Evolutionary conservation across 106 monocot species (phyloP).

Genomic region (Allium cepa): DNA sequence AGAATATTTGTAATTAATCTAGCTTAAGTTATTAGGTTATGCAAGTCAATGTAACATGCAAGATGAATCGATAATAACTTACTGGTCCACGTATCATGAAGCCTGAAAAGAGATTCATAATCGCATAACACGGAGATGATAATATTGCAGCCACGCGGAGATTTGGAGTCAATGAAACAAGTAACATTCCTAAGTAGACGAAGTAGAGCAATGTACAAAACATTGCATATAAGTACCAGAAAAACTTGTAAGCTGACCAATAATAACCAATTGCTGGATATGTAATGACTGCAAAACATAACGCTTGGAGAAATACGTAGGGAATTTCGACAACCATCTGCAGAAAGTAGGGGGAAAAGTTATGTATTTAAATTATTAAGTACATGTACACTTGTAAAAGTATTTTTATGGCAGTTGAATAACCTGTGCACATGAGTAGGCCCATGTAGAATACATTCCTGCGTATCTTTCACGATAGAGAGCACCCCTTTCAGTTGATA

Average conservation of each 20-base stretch:
- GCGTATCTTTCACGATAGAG: constrained; percentile 51
- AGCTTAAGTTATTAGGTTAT: too few relatives aligned
- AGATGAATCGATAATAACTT: background rate
- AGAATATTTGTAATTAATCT: background rate
- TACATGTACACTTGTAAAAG: background rate
- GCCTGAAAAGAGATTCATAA: constrained; percentile 15
- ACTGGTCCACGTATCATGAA: constrained; percentile 15
- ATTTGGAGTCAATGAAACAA: constrained; percentile 15
- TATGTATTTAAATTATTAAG: background rate
- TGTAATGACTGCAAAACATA: constrained; percentile 3
- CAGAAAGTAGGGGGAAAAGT: background rate
- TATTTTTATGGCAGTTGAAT: background rate
- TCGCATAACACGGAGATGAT: constrained; percentile 5
- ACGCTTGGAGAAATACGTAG: constrained; percentile 4
- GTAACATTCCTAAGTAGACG: constrained; percentile 21
- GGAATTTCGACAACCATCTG: constrained; percentile 12
- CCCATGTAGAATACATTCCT: constrained; percentile 40
- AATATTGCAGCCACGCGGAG: constrained; percentile 3
- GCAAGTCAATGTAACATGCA: background rate
- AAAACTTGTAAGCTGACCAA: constrained; percentile 14
- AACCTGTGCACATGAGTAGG: constrained; percentile 7
- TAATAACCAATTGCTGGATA: constrained; percentile 21
- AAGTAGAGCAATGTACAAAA: constrained; percentile 16
- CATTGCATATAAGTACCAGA: constrained; percentile 12
- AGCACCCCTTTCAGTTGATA: constrained; percentile 35